These are phyloP conservation scores for Durusdinium trenchii DNA, from an alignment of 73 alveolate species.

Conservation along the genomic window DNA sequence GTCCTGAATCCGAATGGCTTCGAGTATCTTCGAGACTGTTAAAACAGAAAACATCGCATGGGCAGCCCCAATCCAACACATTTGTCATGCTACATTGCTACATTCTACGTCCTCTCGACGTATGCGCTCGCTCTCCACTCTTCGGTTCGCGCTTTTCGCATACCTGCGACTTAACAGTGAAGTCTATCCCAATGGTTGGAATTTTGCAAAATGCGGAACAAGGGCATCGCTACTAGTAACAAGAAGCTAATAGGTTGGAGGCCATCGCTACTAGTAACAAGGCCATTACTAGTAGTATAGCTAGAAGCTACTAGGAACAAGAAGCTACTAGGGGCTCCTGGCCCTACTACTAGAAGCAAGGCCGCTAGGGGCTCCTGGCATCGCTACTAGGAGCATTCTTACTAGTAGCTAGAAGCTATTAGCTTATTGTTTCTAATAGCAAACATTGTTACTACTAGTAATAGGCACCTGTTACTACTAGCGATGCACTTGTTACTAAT, in stretches of 20 bases:
- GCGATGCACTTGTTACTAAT: no score
- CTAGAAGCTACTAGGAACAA: no score
- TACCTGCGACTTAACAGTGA: neutral
- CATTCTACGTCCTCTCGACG: slow-evolving; percentile 41
- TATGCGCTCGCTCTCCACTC: slow-evolving; percentile 76
- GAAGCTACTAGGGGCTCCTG: no score
- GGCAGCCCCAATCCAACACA: no score
- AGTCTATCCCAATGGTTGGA: neutral
- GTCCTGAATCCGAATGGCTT: neutral
- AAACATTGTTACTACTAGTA: no score
- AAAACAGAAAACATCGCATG: no score
- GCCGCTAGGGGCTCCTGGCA: no score
- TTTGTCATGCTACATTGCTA: no score
- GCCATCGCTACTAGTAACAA: neutral
- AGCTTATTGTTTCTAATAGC: no score
- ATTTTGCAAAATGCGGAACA: neutral
- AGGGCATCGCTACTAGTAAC: neutral
- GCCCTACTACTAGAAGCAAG: no score
- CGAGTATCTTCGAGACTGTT: neutral
- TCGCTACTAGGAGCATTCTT: no score
- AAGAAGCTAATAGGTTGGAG: neutral
- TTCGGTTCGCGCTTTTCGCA: slow-evolving; percentile 90
- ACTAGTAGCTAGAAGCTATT: no score
- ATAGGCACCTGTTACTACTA: neutral
- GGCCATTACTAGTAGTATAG: neutral